phyloP scores from a whole-genome alignment of 2,329 filamentous ascomycete species.

The Monilinia fructigena region DNA sequence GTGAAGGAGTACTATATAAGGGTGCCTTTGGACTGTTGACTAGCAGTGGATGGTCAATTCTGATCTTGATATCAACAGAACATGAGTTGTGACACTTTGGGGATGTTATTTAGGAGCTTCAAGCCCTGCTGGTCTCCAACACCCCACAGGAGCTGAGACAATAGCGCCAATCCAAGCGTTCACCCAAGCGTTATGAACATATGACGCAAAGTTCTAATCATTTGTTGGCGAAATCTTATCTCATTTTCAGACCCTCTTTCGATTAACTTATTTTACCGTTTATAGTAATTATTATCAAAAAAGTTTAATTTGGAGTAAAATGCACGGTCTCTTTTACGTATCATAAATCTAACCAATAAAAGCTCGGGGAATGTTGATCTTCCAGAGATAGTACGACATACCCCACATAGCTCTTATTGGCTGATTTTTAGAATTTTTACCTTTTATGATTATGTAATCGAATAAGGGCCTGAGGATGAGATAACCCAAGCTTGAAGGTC shows the following conservation, averaged over 20 bases:
- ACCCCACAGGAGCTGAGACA: background rate
- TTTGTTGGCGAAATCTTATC: background rate
- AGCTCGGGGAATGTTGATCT: too few species aligned
- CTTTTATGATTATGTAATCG: too few species aligned
- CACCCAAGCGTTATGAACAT: background rate
- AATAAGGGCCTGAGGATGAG: too few species aligned
- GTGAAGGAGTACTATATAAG: background rate
- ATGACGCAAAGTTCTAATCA: background rate
- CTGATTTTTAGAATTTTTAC: too few species aligned
- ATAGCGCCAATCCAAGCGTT: background rate
- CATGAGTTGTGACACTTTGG: background rate
- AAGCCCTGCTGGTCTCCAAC: background rate
- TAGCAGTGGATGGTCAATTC: background rate
- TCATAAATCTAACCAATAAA: too few species aligned
- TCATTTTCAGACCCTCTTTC: too few species aligned
- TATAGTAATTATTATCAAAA: too few species aligned
- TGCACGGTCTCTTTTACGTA: too few species aligned
- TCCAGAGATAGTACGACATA: too few species aligned
- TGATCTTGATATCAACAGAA: background rate
- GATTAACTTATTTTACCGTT: too few species aligned
- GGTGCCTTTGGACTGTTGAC: background rate
- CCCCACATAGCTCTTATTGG: too few species aligned
- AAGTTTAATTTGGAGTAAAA: too few species aligned
- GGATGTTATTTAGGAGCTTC: background rate
- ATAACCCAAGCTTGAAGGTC: background rate